phyloP scores from a whole-genome alignment of 169 alveolate species.

The Nephromyces sp. region DNA sequence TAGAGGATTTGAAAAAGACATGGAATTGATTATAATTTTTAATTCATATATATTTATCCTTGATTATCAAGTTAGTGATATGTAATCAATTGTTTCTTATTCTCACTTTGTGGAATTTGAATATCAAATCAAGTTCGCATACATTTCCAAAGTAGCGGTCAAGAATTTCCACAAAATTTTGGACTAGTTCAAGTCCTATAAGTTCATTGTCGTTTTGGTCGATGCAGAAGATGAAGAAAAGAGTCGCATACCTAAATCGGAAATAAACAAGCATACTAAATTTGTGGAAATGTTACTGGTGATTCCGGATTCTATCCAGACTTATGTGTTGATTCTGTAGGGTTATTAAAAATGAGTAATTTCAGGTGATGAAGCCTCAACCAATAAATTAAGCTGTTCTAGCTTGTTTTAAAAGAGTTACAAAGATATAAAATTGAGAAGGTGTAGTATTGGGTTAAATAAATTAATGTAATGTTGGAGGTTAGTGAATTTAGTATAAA shows the following conservation, averaged over 20 bases:
- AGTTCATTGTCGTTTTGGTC: conserved; percentile 94
- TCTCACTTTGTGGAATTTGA: conserved; percentile 87
- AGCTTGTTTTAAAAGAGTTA: too few species aligned
- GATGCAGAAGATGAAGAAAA: conserved; percentile 90
- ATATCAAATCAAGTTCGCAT: conserved; percentile 96
- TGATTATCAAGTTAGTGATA: background rate
- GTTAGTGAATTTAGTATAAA: background rate
- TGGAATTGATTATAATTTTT: background rate
- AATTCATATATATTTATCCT: background rate
- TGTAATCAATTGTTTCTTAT: background rate
- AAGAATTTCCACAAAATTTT: conserved; percentile 92
- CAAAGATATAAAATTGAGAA: too few species aligned
- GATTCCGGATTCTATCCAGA: too few species aligned
- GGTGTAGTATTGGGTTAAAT: too few species aligned
- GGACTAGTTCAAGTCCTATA: conserved; percentile 86
- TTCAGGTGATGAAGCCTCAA: too few species aligned
- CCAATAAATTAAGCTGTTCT: too few species aligned
- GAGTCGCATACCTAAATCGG: conserved; percentile 84
- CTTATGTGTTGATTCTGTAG: too few species aligned
- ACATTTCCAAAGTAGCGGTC: conserved; percentile 98
- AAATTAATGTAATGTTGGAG: too few species aligned
- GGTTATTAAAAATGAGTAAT: too few species aligned
- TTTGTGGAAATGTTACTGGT: too few species aligned
- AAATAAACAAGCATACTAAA: background rate
- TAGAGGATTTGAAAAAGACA: background rate